Evolutionary conservation across 2,329 filamentous ascomycete species (phyloP).

Genomic region (Fusarium oxysporum): DNA sequence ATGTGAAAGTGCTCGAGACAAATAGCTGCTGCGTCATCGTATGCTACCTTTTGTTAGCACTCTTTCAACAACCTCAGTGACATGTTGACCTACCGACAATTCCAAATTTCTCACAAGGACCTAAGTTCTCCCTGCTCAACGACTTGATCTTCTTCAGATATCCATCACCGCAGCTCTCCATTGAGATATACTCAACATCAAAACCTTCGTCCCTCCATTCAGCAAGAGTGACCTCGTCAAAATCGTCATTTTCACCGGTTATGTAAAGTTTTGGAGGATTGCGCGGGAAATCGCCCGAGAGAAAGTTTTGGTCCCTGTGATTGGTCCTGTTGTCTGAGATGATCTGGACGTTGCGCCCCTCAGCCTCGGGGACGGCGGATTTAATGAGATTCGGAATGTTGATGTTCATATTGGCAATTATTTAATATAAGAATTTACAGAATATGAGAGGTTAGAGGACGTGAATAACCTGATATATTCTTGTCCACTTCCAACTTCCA

Average conservation of each 20-base stretch:
- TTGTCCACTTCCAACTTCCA: conserved; percentile 30
- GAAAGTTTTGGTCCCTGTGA: conserved; percentile 56
- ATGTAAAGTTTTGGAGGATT: conserved; percentile 55
- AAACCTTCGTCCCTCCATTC: conserved; percentile 59
- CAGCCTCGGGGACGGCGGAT: conserved; percentile 46
- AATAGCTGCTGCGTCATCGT: conserved; percentile 56
- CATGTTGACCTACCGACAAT: conserved; percentile 52
- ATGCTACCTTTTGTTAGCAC: conserved; percentile 47
- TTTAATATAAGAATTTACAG: background rate
- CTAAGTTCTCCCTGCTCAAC: conserved; percentile 49
- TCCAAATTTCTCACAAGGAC: conserved; percentile 57
- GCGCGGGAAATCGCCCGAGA: conserved; percentile 55
- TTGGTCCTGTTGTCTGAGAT: conserved; percentile 50
- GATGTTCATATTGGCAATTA: conserved; percentile 39
- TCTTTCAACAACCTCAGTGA: accelerated
- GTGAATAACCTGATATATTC: conserved; percentile 6
- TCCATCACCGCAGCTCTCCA: conserved; percentile 50
- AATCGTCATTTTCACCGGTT: conserved; percentile 56
- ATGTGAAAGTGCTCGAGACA: conserved; percentile 60
- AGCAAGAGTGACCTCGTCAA: conserved; percentile 52
- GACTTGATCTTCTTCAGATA: conserved; percentile 52
- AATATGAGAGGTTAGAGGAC: accelerated
- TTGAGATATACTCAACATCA: conserved; percentile 56
- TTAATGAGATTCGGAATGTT: conserved; percentile 48
- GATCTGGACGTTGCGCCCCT: conserved; percentile 49